Base-by-base conservation (phyloP, 805 yeast species). In the Candida taoyuanica region DNA sequence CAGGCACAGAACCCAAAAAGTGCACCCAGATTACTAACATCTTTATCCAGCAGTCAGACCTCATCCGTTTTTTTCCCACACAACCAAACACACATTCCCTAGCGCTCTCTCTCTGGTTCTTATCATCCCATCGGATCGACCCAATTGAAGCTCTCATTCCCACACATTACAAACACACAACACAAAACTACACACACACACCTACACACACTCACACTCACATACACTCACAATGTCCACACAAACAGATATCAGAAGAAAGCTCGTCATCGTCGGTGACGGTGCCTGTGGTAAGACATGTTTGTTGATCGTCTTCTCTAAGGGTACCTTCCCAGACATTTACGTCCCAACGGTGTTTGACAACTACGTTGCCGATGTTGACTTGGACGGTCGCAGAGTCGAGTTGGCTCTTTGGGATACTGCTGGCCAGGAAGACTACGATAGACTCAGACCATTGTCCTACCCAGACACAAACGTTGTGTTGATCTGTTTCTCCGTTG, bases 271-370 rank as follows among this genome's bases (percentile, higher is more conserved):
- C 59, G 96, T 87, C 40, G 96, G 96, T 65, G 96, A 87, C 64
- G 96, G 96, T 78, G 95, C 95, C 42, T 88, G 96, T 72, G 96
- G 96, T 70, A 87, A 87, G 62, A 88, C 96, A 7, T 88, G 95
- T 76, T 70, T 87, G 55, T 73, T 87, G 63, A 87, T 88, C 70
- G 84, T 76, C 43, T 84, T 79, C 63, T 84, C 84, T 54, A 86
- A 82, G 68, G 95, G 87, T 58, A 85, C 81, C 50, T 88, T 87
- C 73, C 96, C 96, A 43, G 94, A 86, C 64, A 91, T 86, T 47
- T 87, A 87, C 60, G 96, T 88, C 34, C 96, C 96, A 59, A 87
- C 96, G 17, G 98, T 91, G 45, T 91, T 91, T 58, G 98, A 91
- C 64, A 93, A 89, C 72, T 93, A 91, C 65, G 97, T 91, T 55